phyloP scores from a whole-genome alignment of 306 rosid species.

The Ceratonia siliqua region DNA sequence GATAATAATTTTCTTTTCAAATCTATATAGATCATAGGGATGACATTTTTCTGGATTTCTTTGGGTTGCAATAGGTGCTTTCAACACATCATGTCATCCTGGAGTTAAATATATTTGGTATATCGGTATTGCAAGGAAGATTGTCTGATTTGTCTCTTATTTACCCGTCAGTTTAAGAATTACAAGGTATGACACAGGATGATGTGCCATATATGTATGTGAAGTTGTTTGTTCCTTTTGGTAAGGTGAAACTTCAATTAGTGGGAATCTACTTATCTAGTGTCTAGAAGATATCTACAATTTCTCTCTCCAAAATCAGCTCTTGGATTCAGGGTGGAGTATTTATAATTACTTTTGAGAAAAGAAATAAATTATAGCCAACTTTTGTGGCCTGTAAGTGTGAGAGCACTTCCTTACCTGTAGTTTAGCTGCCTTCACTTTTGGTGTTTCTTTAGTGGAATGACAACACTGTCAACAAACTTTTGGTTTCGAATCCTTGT shows the following conservation, averaged over 20 bases:
- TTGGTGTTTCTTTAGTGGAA: conserved; percentile 1
- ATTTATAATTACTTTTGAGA: not conserved
- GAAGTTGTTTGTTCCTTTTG: not conserved
- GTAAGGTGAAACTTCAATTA: not conserved
- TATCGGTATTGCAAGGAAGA: not conserved
- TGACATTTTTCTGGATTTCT: not conserved
- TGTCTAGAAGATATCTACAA: not conserved
- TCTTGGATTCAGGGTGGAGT: not conserved
- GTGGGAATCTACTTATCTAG: not conserved
- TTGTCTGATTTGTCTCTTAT: not conserved
- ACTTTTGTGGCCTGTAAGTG: not conserved
- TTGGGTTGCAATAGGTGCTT: not conserved
- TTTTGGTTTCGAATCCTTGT: not conserved
- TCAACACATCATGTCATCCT: not conserved
- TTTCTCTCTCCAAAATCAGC: not conserved
- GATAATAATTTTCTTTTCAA: not conserved
- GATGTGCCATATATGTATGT: not conserved
- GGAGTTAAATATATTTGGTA: not conserved
- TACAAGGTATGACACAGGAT: not conserved
- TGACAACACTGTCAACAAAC: not conserved
- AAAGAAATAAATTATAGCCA: not conserved
- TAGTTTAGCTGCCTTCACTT: not conserved
- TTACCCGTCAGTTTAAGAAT: not conserved
- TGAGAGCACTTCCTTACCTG: not conserved
- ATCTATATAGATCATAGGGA: not conserved